These are phyloP conservation scores for Cryptosporidium tyzzeri DNA, from an alignment of 169 alveolate species.

Conservation along the genomic window DNA sequence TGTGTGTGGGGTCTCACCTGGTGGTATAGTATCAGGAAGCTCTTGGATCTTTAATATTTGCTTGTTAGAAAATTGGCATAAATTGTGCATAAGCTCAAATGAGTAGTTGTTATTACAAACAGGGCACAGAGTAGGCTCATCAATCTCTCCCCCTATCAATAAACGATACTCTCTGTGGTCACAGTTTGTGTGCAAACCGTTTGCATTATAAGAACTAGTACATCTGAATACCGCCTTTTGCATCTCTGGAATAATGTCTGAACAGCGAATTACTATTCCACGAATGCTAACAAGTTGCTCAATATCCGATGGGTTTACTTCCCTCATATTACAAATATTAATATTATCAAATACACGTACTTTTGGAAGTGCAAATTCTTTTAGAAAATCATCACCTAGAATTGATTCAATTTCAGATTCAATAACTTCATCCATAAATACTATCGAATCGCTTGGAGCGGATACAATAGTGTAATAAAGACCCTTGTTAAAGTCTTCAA, in stretches of 20 bases:
- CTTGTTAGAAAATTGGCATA: slow-evolving; percentile 94
- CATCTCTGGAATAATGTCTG: slow-evolving; percentile 98
- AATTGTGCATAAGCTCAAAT: slow-evolving; percentile 93
- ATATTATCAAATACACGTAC: slow-evolving; percentile 70
- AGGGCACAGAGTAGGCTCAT: slow-evolving; percentile 94
- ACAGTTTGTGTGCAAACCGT: slow-evolving; percentile 89
- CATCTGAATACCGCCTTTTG: slow-evolving; percentile 96
- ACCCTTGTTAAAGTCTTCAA: slow-evolving; percentile 46
- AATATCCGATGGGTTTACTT: slow-evolving; percentile 88
- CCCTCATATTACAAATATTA: slow-evolving; percentile 83
- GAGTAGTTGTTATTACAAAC: slow-evolving; percentile 92
- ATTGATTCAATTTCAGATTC: slow-evolving; percentile 54
- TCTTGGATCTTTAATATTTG: slow-evolving; percentile 95
- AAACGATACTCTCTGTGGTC: slow-evolving; percentile 88
- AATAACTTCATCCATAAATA: slow-evolving; percentile 72
- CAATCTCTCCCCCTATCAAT: slow-evolving; percentile 94
- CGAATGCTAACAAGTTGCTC: slow-evolving; percentile 92
- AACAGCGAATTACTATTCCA: slow-evolving; percentile 95
- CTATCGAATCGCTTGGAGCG: slow-evolving; percentile 60
- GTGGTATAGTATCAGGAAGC: slow-evolving; percentile 92
- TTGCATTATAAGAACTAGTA: slow-evolving; percentile 65
- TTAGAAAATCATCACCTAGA: slow-evolving; percentile 60
- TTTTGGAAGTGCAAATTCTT: slow-evolving; percentile 62
- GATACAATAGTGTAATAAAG: slow-evolving; percentile 45
- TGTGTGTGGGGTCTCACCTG: slow-evolving; percentile 94